phyloP scores from a whole-genome alignment of 225 moss, liverwort and hornwort species.

The Pseudoscleropodium purum region DNA sequence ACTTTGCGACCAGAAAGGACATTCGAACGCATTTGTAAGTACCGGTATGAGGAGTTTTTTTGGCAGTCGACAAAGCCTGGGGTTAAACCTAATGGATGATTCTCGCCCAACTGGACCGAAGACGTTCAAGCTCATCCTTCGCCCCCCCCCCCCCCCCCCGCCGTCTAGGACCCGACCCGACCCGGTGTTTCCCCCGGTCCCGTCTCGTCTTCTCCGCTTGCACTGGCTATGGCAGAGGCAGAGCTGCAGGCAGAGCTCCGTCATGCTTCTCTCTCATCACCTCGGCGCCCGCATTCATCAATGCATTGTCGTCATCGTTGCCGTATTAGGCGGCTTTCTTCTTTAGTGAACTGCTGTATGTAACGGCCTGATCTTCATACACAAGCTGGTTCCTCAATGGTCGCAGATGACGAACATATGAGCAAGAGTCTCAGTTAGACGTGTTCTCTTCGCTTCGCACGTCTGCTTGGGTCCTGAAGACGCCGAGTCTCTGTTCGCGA shows the following conservation, averaged over 20 bases:
- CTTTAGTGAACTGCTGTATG: background rate
- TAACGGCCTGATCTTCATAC: background rate
- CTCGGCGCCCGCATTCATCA: slow-evolving; percentile 7
- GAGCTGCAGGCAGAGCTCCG: background rate
- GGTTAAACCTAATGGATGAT: background rate
- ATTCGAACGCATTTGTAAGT: background rate
- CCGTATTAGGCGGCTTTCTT: slow-evolving; percentile 3
- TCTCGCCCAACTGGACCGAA: background rate
- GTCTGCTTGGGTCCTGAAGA: background rate
- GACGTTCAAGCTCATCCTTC: background rate
- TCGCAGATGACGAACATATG: background rate
- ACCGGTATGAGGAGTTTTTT: background rate
- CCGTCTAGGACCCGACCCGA: background rate
- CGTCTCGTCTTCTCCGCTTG: background rate
- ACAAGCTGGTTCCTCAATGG: background rate
- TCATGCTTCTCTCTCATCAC: slow-evolving; percentile 3
- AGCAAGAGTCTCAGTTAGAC: background rate
- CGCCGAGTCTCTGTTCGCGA: background rate
- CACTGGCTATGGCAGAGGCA: slow-evolving; percentile 10
- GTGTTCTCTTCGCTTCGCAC: background rate
- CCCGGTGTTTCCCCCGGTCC: background rate
- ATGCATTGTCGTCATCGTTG: background rate
- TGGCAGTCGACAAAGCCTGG: background rate
- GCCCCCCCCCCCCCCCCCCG: too few species aligned
- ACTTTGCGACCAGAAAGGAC: too few species aligned